Base-by-base conservation (phyloP, 2,329 filamentous ascomycete species). In the Calonectria hawksworthii region DNA sequence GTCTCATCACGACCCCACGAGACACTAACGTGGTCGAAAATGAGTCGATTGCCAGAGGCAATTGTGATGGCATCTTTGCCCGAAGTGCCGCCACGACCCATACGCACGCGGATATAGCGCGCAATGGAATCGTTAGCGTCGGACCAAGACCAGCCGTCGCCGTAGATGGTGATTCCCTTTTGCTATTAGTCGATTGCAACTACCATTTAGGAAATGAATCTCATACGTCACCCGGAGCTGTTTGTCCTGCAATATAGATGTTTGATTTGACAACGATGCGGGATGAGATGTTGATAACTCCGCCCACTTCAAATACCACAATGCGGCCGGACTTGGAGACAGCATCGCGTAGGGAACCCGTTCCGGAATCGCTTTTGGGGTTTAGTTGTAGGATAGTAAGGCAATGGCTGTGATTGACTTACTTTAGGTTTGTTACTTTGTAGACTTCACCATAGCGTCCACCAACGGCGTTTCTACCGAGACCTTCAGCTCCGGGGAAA, bases 1-100 rank as follows among this genome's bases (percentile, higher is more conserved):
- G 88, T 90, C 81, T 91, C 89, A 73, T 90, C 89, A 14, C 88
- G 88, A n/a, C 90, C 89, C 87, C 89, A 91, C 0, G 87, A 86
- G 21, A 88, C 86, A 26, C 86, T 88, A 38, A 90, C 83, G 75
- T 91, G 90, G 79, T 91, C 90, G 76, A 91, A 89, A 59, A 91
- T 91, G 84, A 91, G 89, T 75, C 87, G 89, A 38, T 83, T 82
- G 10, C 89, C 89, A 11, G 89, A 86, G 7, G 89, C 89, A 71
- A 92, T 90, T 23, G 85, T 87, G 52, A 90, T 85, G 2, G 85
- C 90, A 73, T 90, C 89, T 78, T 92, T 91, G 10, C 89, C 89
- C 3, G 86, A 86, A n/a, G 83, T 83, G 6, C 89, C 89, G 9
- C 84, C 82, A 64, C 85, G 88, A 41, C 89, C 89, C 88, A 90